A percentile compares a stretch with the other conserved stretches of the same genome.
These are phyloP conservation scores for Aeschynomene evenia DNA, from an alignment of 306 rosid species.

Conservation along the genomic window DNA sequence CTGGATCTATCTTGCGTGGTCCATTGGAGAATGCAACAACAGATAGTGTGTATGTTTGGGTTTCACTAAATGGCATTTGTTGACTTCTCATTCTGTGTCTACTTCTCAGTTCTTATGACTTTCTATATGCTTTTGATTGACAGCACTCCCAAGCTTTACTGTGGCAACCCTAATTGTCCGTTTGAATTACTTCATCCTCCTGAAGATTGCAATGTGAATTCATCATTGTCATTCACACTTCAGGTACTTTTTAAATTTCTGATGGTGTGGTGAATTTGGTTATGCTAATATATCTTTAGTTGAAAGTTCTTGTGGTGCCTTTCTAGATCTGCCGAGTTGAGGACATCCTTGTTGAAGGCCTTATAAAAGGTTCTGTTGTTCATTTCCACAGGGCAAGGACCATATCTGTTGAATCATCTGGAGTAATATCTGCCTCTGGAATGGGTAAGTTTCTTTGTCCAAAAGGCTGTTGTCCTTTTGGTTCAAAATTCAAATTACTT, in stretches of 20 bases:
- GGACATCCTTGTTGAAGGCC: constrained; percentile 85
- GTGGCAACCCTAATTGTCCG: constrained; percentile 76
- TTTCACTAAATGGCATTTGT: constrained; percentile 29
- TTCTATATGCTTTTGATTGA: constrained; percentile 26
- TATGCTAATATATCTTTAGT: constrained; percentile 17
- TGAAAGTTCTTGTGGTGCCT: constrained; percentile 33
- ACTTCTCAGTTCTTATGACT: constrained; percentile 23
- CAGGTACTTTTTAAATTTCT: constrained; percentile 58
- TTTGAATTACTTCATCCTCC: constrained; percentile 84
- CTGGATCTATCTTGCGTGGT: constrained; percentile 92
- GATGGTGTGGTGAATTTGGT: constrained; percentile 1
- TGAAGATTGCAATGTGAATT: constrained; percentile 97
- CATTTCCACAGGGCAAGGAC: constrained; percentile 98
- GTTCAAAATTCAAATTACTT: constrained; percentile 14
- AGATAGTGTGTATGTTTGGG: constrained; percentile 68
- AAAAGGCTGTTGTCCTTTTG: constrained; percentile 3
- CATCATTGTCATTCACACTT: constrained; percentile 91
- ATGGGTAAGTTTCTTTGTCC: constrained; percentile 62
- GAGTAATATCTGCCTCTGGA: constrained; percentile 82
- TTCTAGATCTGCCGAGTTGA: constrained; percentile 93
- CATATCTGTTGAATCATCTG: constrained; percentile 68
- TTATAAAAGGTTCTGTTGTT: constrained; percentile 90
- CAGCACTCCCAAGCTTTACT: constrained; percentile 87
- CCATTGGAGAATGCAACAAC: constrained; percentile 86
- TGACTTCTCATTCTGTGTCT: constrained; percentile 15